Percentiles rank a stretch among this genome's conserved stretches.
Conservation (phyloP, 495 filamentous ascomycete genomes). For the Penicillium maclennaniae region DNA sequence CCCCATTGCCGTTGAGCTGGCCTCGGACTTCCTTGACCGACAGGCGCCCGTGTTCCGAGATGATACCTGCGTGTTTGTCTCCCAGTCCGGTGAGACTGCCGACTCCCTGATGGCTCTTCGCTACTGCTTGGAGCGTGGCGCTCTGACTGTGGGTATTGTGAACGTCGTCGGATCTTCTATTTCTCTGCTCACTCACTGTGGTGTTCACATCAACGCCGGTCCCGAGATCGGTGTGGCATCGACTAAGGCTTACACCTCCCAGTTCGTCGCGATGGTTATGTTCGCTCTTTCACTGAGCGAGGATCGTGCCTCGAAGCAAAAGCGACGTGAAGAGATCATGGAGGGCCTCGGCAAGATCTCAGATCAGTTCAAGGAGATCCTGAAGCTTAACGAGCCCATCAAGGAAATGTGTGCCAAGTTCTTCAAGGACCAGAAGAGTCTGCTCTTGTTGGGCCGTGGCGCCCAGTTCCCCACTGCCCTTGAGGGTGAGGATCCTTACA, state of each 20-base stretch:
- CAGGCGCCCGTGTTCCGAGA: slow-evolving; percentile 99
- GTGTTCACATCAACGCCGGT: slow-evolving; percentile 98
- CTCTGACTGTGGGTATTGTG: slow-evolving; percentile 94
- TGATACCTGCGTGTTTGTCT: slow-evolving; percentile 98
- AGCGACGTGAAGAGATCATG: slow-evolving; percentile 94
- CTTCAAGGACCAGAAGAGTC: slow-evolving; percentile 95
- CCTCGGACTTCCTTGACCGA: slow-evolving; percentile 96
- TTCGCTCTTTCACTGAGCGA: slow-evolving; percentile 94
- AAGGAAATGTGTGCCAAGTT: slow-evolving; percentile 85
- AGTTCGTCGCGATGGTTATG: slow-evolving; percentile 99
- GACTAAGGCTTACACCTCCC: slow-evolving; percentile 98
- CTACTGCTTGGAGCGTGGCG: slow-evolving; percentile 95
- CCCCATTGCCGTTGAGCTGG: slow-evolving; percentile 92
- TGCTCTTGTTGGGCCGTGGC: slow-evolving; percentile 88
- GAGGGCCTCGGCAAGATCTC: slow-evolving; percentile 84
- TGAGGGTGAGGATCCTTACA: slow-evolving; percentile 58
- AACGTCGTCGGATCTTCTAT: slow-evolving; percentile 98
- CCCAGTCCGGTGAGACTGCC: slow-evolving; percentile 97
- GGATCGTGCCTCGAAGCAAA: slow-evolving; percentile 90
- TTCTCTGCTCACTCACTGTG: slow-evolving; percentile 96
- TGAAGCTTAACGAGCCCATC: slow-evolving; percentile 87
- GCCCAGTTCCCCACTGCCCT: slow-evolving; percentile 96
- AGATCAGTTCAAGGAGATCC: slow-evolving; percentile 83
- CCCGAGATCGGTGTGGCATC: slow-evolving; percentile 98
- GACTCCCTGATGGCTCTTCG: slow-evolving; percentile 95